Evolutionary conservation across 371 early-diverging fungal species (phyloP).

Genomic region (Lichtheimia corymbifera): DNA sequence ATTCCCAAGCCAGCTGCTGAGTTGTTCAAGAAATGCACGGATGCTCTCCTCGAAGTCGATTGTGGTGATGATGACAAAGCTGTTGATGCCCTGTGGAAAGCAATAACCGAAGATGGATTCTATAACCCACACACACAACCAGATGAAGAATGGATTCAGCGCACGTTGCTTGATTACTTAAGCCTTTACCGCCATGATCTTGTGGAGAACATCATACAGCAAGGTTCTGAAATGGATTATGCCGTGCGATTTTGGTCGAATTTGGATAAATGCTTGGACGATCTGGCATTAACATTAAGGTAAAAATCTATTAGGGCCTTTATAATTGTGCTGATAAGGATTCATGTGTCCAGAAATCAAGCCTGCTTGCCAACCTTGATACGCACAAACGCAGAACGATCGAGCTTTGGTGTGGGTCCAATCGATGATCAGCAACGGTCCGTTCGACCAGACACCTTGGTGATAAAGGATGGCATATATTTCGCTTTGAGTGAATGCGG

Average conservation of each 20-base stretch:
- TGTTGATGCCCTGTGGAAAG: slow-evolving; percentile 2
- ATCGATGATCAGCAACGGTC: slow-evolving; percentile 6
- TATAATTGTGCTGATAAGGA: not conserved
- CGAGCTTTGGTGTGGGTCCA: slow-evolving; percentile 1
- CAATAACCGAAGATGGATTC: slow-evolving; percentile 11
- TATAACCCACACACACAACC: slow-evolving; percentile 3
- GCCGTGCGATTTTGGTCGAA: slow-evolving; percentile 1
- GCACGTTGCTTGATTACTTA: slow-evolving; percentile 3
- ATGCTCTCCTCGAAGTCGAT: not conserved
- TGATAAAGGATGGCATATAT: slow-evolving; percentile 8
- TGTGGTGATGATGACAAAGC: not conserved
- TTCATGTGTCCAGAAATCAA: slow-evolving; percentile 3
- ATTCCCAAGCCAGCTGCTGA: not conserved
- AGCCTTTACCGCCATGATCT: slow-evolving; percentile 1
- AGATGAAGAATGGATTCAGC: slow-evolving; percentile 8
- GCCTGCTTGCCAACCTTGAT: slow-evolving; percentile 6
- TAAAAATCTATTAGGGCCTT: not conserved
- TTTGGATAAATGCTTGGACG: slow-evolving; percentile 13
- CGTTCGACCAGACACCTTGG: slow-evolving; percentile 6
- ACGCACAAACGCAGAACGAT: not conserved
- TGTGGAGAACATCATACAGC: not conserved
- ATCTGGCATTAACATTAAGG: not conserved
- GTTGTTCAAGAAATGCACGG: not conserved
- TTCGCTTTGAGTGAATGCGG: slow-evolving; percentile 6
- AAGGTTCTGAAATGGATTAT: slow-evolving; percentile 12